Evolutionary conservation across 805 yeast genomes (phyloP).

Genomic region (Cyberlindnera euphorbiiphila): DNA sequence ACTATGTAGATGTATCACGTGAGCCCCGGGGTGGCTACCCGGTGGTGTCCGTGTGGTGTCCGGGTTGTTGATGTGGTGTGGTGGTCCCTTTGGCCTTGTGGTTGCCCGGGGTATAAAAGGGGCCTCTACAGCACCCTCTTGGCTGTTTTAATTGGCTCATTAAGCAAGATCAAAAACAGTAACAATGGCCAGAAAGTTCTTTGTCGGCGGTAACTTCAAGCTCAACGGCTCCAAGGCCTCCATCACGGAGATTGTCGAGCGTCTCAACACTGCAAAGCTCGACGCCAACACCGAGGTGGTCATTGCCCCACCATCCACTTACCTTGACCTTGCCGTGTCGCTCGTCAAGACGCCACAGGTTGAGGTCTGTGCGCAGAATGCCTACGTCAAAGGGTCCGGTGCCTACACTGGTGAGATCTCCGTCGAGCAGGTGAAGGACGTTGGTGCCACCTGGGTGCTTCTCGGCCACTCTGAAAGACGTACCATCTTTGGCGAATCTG

Average conservation of each 20-base stretch:
- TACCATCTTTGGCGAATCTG: constrained; percentile 84
- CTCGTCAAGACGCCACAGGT: constrained; percentile 69
- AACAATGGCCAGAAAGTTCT: constrained; percentile 78
- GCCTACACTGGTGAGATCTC: constrained; percentile 98
- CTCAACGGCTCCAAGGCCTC: constrained; percentile 93
- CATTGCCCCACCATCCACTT: constrained; percentile 93
- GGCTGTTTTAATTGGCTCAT: no score
- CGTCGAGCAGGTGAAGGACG: constrained; percentile 82
- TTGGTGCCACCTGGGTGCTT: constrained; percentile 91
- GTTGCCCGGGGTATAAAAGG: no score
- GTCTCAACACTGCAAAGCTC: constrained; percentile 74
- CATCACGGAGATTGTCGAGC: constrained; percentile 76
- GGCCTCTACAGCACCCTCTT: no score
- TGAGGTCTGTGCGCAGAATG: constrained; percentile 86
- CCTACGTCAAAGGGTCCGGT: constrained; percentile 83
- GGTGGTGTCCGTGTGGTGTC: neutral
- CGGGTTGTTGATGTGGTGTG: constrained; percentile 1
- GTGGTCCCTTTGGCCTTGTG: neutral
- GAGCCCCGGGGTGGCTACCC: neutral
- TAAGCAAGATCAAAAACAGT: no score
- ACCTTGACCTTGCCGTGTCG: constrained; percentile 72
- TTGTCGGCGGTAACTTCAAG: constrained; percentile 99
- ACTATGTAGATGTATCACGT: no score
- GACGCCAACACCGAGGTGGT: constrained; percentile 87
- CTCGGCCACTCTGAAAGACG: constrained; percentile 99